These are phyloP conservation scores for Sarocladium strictum DNA, from an alignment of 2,329 filamentous ascomycete species.

Conservation along the genomic window DNA sequence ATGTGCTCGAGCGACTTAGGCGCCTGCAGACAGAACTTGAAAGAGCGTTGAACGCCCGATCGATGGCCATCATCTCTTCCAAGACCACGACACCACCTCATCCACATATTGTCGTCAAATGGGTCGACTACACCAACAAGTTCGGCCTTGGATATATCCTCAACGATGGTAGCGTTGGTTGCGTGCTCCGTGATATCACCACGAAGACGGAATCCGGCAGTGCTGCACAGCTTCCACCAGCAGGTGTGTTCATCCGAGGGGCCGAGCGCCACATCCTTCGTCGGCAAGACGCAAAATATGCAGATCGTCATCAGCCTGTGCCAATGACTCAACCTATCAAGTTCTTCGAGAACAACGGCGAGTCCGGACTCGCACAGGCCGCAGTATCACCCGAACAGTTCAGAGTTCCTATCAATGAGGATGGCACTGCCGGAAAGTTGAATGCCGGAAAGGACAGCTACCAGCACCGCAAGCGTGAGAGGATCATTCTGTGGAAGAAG, in stretches of 20 bases:
- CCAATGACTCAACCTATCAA: slow-evolving; percentile 60
- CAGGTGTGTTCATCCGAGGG: slow-evolving; percentile 64
- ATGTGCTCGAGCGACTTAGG: slow-evolving; percentile 49
- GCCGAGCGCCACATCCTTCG: slow-evolving; percentile 66
- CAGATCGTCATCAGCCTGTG: slow-evolving; percentile 53
- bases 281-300: slow-evolving; percentile 47
- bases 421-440: slow-evolving; percentile 56
- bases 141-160: slow-evolving; percentile 80
- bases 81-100: slow-evolving; percentile 49
- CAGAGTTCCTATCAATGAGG: slow-evolving; percentile 46
- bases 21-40: slow-evolving; percentile 56
- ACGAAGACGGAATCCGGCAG: slow-evolving; percentile 41
- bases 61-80: slow-evolving; percentile 53
- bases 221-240: slow-evolving; percentile 55
- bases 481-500: slow-evolving; percentile 65
- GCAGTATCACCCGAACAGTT: slow-evolving; percentile 60
- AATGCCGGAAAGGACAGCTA: slow-evolving; percentile 57
- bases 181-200: slow-evolving; percentile 54
- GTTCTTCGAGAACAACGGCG: slow-evolving; percentile 68
- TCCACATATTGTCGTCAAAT: slow-evolving; percentile 65
- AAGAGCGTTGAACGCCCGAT: slow-evolving; percentile 55
- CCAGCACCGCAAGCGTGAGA: slow-evolving; percentile 60
- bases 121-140: slow-evolving; percentile 86
- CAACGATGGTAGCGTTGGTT: slow-evolving; percentile 75
- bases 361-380: slow-evolving; percentile 56